These are phyloP conservation scores for Sistotremastrum suecicum DNA, from an alignment of 768 basidiomycete species.

Conservation along the genomic window DNA sequence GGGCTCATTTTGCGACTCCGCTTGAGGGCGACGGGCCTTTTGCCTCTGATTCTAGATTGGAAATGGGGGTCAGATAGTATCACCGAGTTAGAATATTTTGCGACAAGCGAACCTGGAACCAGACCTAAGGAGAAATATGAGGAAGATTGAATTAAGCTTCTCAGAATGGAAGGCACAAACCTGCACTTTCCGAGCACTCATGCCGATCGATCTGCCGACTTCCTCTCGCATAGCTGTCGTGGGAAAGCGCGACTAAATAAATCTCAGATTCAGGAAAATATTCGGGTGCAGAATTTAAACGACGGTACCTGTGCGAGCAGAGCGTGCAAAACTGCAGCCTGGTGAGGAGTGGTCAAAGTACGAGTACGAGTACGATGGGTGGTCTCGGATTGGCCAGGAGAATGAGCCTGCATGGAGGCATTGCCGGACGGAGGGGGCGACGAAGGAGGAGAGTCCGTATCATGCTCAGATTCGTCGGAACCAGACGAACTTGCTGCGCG, in stretches of 20 bases:
- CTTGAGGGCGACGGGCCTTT: slow-evolving; percentile 57
- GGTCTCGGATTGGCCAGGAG: slow-evolving; percentile 1
- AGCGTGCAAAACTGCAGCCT: slow-evolving; percentile 76
- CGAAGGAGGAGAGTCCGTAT: too few species aligned
- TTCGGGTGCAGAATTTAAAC: not conserved
- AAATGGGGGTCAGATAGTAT: slow-evolving; percentile 8
- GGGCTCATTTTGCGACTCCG: slow-evolving; percentile 38
- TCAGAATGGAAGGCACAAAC: slow-evolving; percentile 26
- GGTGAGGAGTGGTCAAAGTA: slow-evolving; percentile 76
- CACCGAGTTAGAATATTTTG: not conserved
- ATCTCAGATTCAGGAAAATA: not conserved
- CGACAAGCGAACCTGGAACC: slow-evolving; percentile 59
- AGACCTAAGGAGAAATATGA: slow-evolving; percentile 38
- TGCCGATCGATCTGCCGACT: slow-evolving; percentile 74
- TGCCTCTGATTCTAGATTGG: slow-evolving; percentile 65
- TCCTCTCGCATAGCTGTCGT: slow-evolving; percentile 81
- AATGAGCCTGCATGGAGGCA: too few species aligned
- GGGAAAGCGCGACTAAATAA: slow-evolving; percentile 67
- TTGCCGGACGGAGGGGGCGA: too few species aligned
- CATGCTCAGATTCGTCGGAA: too few species aligned
- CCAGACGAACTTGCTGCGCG: too few species aligned
- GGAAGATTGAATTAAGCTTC: slow-evolving; percentile 4
- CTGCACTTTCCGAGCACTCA: slow-evolving; percentile 85
- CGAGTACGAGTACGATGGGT: slow-evolving; percentile 35
- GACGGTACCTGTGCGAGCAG: slow-evolving; percentile 65